These are phyloP conservation scores for Fusarium sp. DNA, from an alignment of 2,329 filamentous ascomycete species.

Conservation along the genomic window DNA sequence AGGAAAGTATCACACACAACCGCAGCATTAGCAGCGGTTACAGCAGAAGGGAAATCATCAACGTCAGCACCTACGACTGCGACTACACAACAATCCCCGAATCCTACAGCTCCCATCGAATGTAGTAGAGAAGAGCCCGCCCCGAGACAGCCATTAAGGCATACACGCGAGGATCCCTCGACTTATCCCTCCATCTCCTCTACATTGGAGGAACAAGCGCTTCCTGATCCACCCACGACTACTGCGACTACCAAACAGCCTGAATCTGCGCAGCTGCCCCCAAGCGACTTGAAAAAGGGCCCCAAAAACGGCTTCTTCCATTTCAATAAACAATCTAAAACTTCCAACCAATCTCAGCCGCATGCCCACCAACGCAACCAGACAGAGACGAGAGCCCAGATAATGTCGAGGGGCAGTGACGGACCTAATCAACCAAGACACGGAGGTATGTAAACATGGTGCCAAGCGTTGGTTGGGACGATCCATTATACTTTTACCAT, in stretches of 20 bases:
- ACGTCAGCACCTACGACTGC: conserved; percentile 7
- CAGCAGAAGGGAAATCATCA: conserved; percentile 16
- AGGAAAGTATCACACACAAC: conserved; percentile 47
- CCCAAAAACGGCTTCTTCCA: conserved; percentile 67
- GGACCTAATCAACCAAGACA: conserved; percentile 51
- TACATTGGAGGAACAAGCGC: conserved; percentile 42
- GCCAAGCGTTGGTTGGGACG: conserved; percentile 31
- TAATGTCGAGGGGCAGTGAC: conserved; percentile 57
- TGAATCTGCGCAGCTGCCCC: conserved; percentile 33
- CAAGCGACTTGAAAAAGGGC: conserved; percentile 60
- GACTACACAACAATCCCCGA: conserved; percentile 28
- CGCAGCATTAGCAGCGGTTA: conserved; percentile 38
- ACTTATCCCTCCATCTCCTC: conserved; percentile 51
- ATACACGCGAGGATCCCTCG: conserved; percentile 48
- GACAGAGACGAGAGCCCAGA: conserved; percentile 56
- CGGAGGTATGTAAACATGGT: conserved; percentile 54
- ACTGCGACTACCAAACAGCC: conserved; percentile 32
- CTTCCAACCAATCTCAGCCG: conserved; percentile 55
- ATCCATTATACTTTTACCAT: conserved; percentile 39
- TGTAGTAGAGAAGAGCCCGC: conserved; percentile 38
- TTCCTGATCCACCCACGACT: conserved; percentile 42
- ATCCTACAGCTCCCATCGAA: conserved; percentile 37
- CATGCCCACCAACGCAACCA: conserved; percentile 50
- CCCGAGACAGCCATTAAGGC: conserved; percentile 49
- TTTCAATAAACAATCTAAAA: conserved; percentile 64